Evolutionary conservation across 306 rosid genomes (phyloP), one percentile per base, ranked within the genome.

Genomic region (Castanospermum australe): DNA sequence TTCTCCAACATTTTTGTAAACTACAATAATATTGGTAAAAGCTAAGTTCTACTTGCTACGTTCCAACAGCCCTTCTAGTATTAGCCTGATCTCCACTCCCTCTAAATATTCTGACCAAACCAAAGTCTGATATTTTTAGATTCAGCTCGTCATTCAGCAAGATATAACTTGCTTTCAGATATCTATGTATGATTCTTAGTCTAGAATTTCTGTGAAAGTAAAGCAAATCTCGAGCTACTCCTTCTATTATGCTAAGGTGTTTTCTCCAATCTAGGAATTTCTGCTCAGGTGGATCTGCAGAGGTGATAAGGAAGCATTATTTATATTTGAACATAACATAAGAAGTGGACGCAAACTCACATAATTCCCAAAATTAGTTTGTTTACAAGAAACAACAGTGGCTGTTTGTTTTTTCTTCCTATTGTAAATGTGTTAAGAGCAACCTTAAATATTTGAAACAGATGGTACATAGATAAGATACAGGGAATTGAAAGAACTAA

Each of bases 101-200:
- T 4, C 61, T 20, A 69, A 68, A 82, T 15, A 76, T 76, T 48
- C 15, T 82, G 0, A 74, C 78, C 74, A 61, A 11, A 28, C 82
- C 85, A 70, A 82, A 82, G 12, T 69, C 63, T 11, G 73, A 76
- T 55, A 76, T 82, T 67, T 82, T 76, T 51, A 78, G 82, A 67
- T 82, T 76, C 6, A 76, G 13, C 0, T 76, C 68, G 12, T 3
- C 45, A 72, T 78, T 67, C 4, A 78, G 17, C 65, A 83, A 64
- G 35, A 83, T 72, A 42, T 78, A 78, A 56, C 86, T 72, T 6
- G 79, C 56, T 36, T 78, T 78, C 25, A 83, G 14, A 45, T 78
- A 76, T 35, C 80, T 78, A 41, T 72, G 71, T 5, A 78, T 72
- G 5, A 77, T 77, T 25, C 8, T 64, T 35, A 71, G 56, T 9